Evolutionary conservation across 306 rosid species (phyloP), one percentile per base, ranked within the genome.

Genomic region (Cucumis cinereus): DNA sequence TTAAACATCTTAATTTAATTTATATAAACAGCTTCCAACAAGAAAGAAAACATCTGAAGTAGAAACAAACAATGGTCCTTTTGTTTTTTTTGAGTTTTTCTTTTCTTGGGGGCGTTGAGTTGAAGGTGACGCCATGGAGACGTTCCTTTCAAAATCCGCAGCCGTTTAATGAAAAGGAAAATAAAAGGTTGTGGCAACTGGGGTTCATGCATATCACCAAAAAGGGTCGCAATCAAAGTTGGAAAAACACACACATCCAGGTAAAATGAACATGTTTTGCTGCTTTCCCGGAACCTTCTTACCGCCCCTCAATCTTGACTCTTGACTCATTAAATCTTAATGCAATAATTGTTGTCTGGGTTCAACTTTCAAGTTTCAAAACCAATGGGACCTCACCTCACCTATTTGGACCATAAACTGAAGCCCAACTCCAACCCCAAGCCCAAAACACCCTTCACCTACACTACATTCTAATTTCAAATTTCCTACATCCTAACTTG

Each of bases 181-280:
- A 40, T 4, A 40, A 36, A 16, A 20, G 73, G 73, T n/a, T 7
- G 52, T 12, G 55, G 74, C 52, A 68, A 68, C 55, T 45, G 38
- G 4, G 20, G 74, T 69, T 69, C 74, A 69, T 69, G 74, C 35
- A 49, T 30, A 9, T 73, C 2, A 7, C 56, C 58, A 24, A 40
- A 5, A n/a, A 61, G 49, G 73, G 78, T 84, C 84, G 64, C 6
- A 56, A 47, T 40, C 75, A 35, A 41, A 22, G 53, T 79, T 10
- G 50, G 71, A 28, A 66, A 28, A 40, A 17, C 22, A 43, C 22
- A 10, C 19, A 19, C 52, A 90, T 84, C 92, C 84, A 88, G 35
- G 87, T 90, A 83, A 86, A 90, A 80, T 88, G 89, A 85, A 86
- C 84, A 71, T 70, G 61, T 19, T 63, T 56, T 47, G 56, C 35